These are phyloP conservation scores for Claviceps purpurea DNA, from an alignment of 2,329 filamentous ascomycete species.

Conservation along the genomic window DNA sequence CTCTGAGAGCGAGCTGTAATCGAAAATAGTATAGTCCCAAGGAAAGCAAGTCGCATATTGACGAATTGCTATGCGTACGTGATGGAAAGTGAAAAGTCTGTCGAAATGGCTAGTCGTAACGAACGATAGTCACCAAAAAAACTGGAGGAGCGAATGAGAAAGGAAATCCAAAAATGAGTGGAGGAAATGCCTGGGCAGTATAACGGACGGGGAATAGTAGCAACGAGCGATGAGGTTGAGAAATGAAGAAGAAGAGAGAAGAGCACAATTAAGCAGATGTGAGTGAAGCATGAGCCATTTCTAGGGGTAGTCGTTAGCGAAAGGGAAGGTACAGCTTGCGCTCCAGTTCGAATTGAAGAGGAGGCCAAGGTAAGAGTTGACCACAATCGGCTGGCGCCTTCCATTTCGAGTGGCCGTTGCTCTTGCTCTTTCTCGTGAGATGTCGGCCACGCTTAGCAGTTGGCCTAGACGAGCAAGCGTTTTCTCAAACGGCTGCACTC, in stretches of 20 bases:
- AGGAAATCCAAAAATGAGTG: slow-evolving; percentile 20
- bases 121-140: slow-evolving; percentile 21
- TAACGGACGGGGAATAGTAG: slow-evolving; percentile 11
- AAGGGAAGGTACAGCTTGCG: neutral
- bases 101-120: slow-evolving; percentile 14
- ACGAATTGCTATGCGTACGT: slow-evolving; percentile 1
- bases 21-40: slow-evolving; percentile 7
- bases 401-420: neutral
- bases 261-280: neutral
- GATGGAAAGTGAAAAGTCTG: slow-evolving; percentile 8
- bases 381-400: neutral
- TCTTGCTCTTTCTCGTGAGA: neutral
- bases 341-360: neutral
- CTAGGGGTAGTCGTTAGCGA: slow-evolving; percentile 1
- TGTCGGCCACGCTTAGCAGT: neutral
- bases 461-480: neutral
- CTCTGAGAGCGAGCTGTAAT: slow-evolving; percentile 5
- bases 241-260: slow-evolving; percentile 3
- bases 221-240: slow-evolving; percentile 10
- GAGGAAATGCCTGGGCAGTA: slow-evolving; percentile 11
- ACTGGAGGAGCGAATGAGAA: slow-evolving; percentile 8
- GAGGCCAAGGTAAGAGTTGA: neutral
- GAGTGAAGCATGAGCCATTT: neutral
- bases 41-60: slow-evolving; percentile 13
- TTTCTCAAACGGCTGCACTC: neutral